Percentiles rank a stretch among this genome's conserved stretches.
Evolutionary conservation across 2,329 filamentous ascomycete genomes (phyloP).

Genomic region (Aureobasidium leucospermi): DNA sequence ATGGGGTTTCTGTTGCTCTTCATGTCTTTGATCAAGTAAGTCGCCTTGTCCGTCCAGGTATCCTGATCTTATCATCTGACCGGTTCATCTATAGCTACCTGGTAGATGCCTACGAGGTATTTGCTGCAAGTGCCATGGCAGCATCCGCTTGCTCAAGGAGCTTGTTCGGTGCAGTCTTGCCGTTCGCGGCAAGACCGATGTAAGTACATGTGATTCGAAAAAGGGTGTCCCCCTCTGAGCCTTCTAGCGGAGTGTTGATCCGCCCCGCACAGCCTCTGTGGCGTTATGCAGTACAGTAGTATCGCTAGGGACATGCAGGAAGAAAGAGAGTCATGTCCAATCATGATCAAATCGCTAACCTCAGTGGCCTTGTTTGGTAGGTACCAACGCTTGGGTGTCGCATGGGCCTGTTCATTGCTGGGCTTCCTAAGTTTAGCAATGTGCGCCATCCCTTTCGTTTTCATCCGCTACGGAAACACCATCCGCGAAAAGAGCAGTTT

Average conservation of each 20-base stretch:
- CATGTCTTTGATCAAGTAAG: constrained; percentile 46
- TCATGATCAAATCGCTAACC: neutral
- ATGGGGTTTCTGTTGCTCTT: constrained; percentile 43
- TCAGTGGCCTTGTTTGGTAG: neutral
- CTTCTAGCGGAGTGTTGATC: neutral
- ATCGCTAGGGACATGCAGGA: neutral
- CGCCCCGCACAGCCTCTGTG: neutral
- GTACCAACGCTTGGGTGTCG: constrained; percentile 56
- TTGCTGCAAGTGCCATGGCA: constrained; percentile 70
- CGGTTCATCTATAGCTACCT: constrained; percentile 38
- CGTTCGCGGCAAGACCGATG: constrained; percentile 47
- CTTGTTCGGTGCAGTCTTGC: constrained; percentile 60
- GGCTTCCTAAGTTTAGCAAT: constrained; percentile 44
- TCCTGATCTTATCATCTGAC: constrained; percentile 27
- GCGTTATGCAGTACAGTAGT: neutral
- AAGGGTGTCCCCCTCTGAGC: neutral
- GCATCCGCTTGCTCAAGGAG: constrained; percentile 77
- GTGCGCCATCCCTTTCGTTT: constrained; percentile 51
- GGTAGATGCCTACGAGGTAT: constrained; percentile 61
- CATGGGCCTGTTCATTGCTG: constrained; percentile 54
- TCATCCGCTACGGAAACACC: constrained; percentile 46
- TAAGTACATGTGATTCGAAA: constrained; percentile 29
- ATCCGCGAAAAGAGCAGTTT: constrained; percentile 55
- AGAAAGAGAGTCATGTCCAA: neutral
- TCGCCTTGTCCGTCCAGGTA: constrained; percentile 33